Evolutionary conservation across 441 rosid species (phyloP).

Genomic region (Viola pubescens): DNA sequence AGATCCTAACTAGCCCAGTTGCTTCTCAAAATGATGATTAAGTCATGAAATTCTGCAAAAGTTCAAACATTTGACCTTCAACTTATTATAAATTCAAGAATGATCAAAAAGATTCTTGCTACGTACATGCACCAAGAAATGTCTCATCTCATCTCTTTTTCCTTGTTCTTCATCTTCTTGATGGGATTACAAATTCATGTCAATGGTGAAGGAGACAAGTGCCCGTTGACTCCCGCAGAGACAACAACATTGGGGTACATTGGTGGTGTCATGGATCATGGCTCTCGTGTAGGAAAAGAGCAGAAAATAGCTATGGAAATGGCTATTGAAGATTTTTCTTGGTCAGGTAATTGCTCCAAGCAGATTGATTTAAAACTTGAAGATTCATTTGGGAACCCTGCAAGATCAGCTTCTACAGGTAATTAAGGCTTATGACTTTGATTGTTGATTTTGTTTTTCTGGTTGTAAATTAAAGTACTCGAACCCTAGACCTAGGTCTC

Average conservation of each 20-base stretch:
- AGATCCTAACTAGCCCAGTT: too few relatives aligned
- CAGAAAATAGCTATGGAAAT: constrained; percentile 27
- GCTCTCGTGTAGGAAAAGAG: constrained; percentile 22
- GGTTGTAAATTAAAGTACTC: not conserved
- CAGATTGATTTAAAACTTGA: constrained; percentile 15
- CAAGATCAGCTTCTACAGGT: constrained; percentile 17
- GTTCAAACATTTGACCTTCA: too few relatives aligned
- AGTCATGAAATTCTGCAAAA: too few relatives aligned
- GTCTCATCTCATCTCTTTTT: constrained; percentile 4
- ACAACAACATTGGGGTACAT: not conserved
- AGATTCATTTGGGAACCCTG: constrained; percentile 15
- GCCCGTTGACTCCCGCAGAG: not conserved
- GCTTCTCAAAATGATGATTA: too few relatives aligned
- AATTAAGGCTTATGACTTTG: not conserved
- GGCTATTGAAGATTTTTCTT: constrained; percentile 20
- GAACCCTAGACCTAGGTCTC: not conserved
- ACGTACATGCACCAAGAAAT: not conserved
- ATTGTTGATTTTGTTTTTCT: not conserved
- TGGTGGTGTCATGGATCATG: constrained; percentile 18
- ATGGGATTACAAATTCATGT: not conserved
- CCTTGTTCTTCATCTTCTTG: constrained; percentile 3
- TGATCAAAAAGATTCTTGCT: too few relatives aligned
- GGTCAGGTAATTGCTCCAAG: constrained; percentile 1
- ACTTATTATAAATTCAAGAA: too few relatives aligned
- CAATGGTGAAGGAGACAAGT: not conserved